Base-by-base conservation (phyloP, 2,329 filamentous ascomycete genomes). In the Phyllosticta citribraziliensis region DNA sequence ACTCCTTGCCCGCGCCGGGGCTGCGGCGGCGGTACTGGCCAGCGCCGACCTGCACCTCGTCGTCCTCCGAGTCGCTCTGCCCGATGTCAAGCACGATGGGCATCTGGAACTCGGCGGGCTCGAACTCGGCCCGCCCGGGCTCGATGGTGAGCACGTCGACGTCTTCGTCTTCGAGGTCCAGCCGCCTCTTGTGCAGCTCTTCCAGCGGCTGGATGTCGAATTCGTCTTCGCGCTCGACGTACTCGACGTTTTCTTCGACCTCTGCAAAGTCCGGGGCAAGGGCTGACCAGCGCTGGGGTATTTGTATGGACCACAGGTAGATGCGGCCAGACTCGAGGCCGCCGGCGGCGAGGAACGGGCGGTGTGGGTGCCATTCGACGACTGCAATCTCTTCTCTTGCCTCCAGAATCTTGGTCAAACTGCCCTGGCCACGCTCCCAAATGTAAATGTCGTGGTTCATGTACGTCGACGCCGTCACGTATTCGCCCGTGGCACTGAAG, bases 391-490 rank as follows among this genome's bases (percentile, higher is more conserved):
- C 95, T 75, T 99, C 94, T 69, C 95, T 95, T 1, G 93, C 92
- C 73, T 99, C 95, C 50, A 99, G 81, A 78, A 99, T 99, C 74
- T 96, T 95, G 58, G 97, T 92, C 62, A 99, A 78, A 74, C 91
- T 96, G 57, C 94, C 94, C 69, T 95, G 91, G 61, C 88, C 88
- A 60, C 94, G 86, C 76, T 99, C 94, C 94, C 93, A 97, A 27
- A 97, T 92, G 75, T 97, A 97, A 65, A 99, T 89, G 74, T 99
- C 93, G 68, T 97, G 92, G 70, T 99, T 99, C 80, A 97, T 97
- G 74, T 91, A 96, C 1, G 94, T 97, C 25, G 91, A 96, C 0
- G 95, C 94, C 24, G 91, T 91, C 51, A 99, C 91, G 71, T 97
- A 97, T 74, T 99, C 94, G 58, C 91, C 92, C 0, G 89, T 94